A percentile compares a stretch with the other conserved stretches of the same genome.
phyloP scores from a whole-genome alignment of 306 rosid species.

The Prinsepia uniflora region DNA sequence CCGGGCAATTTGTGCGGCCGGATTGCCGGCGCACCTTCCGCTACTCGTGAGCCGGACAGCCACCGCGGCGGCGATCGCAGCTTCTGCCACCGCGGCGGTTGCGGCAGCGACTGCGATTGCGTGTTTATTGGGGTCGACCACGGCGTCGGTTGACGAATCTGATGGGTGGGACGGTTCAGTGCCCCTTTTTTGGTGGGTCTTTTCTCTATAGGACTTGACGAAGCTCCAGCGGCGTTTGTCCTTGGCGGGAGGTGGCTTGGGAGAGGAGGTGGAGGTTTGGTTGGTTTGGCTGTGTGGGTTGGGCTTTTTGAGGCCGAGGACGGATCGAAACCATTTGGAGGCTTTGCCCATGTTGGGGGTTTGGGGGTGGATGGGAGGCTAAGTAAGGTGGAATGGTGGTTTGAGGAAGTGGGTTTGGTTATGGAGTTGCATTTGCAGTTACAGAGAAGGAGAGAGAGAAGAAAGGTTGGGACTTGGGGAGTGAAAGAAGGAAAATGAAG shows the following conservation, averaged over 20 bases:
- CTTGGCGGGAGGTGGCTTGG: conserved; percentile 39
- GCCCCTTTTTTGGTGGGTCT: conserved; percentile 9
- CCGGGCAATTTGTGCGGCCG: conserved; percentile 4
- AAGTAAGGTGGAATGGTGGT: conserved; percentile 6
- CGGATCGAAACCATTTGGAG: conserved; percentile 65
- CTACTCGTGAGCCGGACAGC: conserved; percentile 48
- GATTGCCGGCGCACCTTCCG: conserved; percentile 20
- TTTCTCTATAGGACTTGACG: conserved; percentile 56
- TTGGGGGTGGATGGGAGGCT: neutral
- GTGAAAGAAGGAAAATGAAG: neutral
- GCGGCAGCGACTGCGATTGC: conserved; percentile 59
- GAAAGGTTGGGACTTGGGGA: neutral
- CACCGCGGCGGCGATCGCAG: conserved; percentile 48
- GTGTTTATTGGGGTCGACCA: conserved; percentile 34
- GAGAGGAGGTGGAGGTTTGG: conserved; percentile 8
- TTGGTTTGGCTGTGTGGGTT: conserved; percentile 7
- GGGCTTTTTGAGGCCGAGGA: conserved; percentile 44
- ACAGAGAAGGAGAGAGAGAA: neutral
- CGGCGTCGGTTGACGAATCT: conserved; percentile 6
- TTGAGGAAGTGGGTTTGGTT: conserved; percentile 4
- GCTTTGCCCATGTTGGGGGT: conserved; percentile 57
- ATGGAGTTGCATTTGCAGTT: conserved; percentile 22
- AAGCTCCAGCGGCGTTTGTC: conserved; percentile 66
- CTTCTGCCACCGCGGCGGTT: conserved; percentile 50
- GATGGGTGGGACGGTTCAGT: neutral